phyloP scores from a whole-genome alignment of 257 asterid species.

The Penstemon newberryi region DNA sequence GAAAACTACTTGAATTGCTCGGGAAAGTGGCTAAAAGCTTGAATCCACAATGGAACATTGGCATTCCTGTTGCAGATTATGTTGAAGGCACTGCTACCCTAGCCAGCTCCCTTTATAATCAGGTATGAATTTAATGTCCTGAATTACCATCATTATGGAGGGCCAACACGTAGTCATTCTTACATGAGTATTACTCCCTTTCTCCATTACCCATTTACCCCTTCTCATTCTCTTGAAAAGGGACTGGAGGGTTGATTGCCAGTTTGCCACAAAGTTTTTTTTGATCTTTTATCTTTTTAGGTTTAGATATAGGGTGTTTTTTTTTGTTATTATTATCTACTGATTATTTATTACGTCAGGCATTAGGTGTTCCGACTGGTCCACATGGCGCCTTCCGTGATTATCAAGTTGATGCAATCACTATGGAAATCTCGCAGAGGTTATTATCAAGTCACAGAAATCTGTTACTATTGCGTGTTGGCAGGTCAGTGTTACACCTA shows the following conservation, averaged over 20 bases:
- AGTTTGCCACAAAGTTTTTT: not conserved
- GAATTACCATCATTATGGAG: slow-evolving; percentile 15
- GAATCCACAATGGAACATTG: slow-evolving; percentile 81
- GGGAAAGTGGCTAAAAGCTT: slow-evolving; percentile 71
- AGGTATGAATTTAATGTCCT: slow-evolving; percentile 48
- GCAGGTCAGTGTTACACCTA: slow-evolving; percentile 56
- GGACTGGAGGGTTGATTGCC: slow-evolving; percentile 4
- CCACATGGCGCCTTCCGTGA: slow-evolving; percentile 98
- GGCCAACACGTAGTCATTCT: not conserved
- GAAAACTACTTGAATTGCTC: slow-evolving; percentile 51
- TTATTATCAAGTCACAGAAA: slow-evolving; percentile 48
- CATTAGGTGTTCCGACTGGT: slow-evolving; percentile 94
- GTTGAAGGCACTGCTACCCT: slow-evolving; percentile 91
- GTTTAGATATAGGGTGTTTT: slow-evolving; percentile 12
- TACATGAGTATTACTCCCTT: not conserved
- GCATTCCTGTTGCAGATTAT: slow-evolving; percentile 68
- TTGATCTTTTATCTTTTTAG: slow-evolving; percentile 6
- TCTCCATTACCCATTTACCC: not conserved
- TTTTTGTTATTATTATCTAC: not conserved
- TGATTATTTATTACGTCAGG: slow-evolving; percentile 44
- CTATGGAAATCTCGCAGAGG: slow-evolving; percentile 76
- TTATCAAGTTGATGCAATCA: slow-evolving; percentile 91
- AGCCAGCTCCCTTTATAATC: slow-evolving; percentile 84
- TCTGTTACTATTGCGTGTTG: slow-evolving; percentile 64
- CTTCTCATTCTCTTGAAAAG: not conserved